Evolutionary conservation across 23 red algal species (phyloP), one percentile per base, ranked within the genome.

Genomic region (Agarophyton chilense): DNA sequence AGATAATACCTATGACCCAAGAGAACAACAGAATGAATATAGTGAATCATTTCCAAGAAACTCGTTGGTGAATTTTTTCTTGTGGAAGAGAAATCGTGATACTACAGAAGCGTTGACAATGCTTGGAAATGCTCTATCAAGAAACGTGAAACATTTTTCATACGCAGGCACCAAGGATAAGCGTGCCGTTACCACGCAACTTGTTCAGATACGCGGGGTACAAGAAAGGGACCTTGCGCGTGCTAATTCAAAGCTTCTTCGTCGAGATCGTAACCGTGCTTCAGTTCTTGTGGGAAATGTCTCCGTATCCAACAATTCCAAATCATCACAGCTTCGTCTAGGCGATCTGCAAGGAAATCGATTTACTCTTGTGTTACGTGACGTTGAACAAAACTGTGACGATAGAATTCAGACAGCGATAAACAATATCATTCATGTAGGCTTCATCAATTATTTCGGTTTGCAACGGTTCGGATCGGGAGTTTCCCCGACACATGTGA

Each of bases 401-500:
- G 54, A 26, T 6, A 72, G 47, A 32, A 56, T 96, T 35, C 18
- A 46, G 34, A 56, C 49, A 18, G 95, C 95, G 19, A 62, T 94
- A 36, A 81, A 77, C 35, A 44, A 35, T 10, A 44, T 98, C 25
- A 49, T 64, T 8, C 16, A 65, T 54, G 73, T 71, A 17, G 97
- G 97, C n/a, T 99, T 99, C 75, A 84, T 99, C 73, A 99, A 99
- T 46, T 99, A 99, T 61, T 99, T 94, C 82, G 97, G 97, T 16
- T 60, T 99, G 40, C 97, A 99, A 57, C 88, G 97, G 10, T 99
- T 99, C 81, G 97, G 97, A 10, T 89, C 91, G 29, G 93, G 97
- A 22, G 90, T 79, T 5, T 78, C 77, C 10, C 65, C 87, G 2
- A 99, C 93, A 6, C 97, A 99, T 76, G 75, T 57, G 9, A 93